phyloP scores from a whole-genome alignment of 2,329 filamentous ascomycete species.

The Xylaria sp. region DNA sequence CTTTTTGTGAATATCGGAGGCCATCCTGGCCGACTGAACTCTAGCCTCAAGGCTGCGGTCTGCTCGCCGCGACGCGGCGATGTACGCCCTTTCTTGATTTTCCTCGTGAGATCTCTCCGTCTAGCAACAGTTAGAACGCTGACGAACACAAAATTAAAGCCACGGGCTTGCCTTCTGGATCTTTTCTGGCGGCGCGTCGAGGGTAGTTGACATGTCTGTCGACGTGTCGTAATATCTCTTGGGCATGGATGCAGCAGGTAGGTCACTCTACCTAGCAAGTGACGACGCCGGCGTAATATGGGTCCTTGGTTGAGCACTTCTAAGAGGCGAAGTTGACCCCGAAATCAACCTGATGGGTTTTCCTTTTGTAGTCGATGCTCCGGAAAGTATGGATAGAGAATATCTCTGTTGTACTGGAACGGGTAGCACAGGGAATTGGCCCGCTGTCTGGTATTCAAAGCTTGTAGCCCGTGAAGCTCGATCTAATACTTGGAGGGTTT shows the following conservation, averaged over 20 bases:
- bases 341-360: too few relatives aligned
- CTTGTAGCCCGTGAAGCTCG: too few relatives aligned
- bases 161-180: slow-evolving; percentile 41
- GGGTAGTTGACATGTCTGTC: slow-evolving; percentile 39
- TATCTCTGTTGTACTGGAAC: too few relatives aligned
- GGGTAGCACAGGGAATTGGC: too few relatives aligned
- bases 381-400: too few relatives aligned
- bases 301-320: too few relatives aligned
- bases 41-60: slow-evolving; percentile 88
- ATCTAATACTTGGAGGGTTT: too few relatives aligned
- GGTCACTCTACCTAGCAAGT: slow-evolving; percentile 11
- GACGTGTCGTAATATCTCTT: slow-evolving; percentile 46
- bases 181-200: slow-evolving; percentile 43
- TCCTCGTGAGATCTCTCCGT: slow-evolving; percentile 79
- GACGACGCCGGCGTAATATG: slow-evolving; percentile 1
- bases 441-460: too few relatives aligned
- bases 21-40: slow-evolving; percentile 83
- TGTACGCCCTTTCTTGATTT: slow-evolving; percentile 87
- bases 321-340: too few relatives aligned
- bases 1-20: slow-evolving; percentile 89
- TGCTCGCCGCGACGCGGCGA: slow-evolving; percentile 84
- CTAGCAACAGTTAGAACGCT: slow-evolving; percentile 46
- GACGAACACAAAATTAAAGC: background rate
- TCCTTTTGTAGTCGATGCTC: too few relatives aligned
- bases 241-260: slow-evolving; percentile 42